phyloP scores from a whole-genome alignment of 441 rosid genomes.

The Theobroma grandiflorum region DNA sequence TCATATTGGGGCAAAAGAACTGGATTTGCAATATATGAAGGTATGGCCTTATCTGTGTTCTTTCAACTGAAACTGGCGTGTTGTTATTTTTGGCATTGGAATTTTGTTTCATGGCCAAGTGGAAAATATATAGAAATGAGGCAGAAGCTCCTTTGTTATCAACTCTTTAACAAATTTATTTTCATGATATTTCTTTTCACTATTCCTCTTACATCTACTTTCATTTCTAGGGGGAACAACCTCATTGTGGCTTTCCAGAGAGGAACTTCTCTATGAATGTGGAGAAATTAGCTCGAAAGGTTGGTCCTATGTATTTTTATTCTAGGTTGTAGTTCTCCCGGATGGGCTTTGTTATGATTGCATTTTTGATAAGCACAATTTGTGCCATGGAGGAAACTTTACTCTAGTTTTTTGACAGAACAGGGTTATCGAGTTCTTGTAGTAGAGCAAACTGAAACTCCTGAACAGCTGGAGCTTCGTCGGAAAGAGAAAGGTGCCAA shows the following conservation, averaged over 20 bases:
- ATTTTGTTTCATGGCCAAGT: constrained; percentile 1
- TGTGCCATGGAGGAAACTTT: constrained; percentile 25
- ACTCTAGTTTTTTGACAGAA: constrained; percentile 38
- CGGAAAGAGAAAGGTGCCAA: constrained; percentile 90
- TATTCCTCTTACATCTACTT: constrained; percentile 28
- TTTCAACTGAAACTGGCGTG: constrained; percentile 5
- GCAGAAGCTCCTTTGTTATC: not conserved
- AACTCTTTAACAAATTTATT: not conserved
- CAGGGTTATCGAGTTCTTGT: constrained; percentile 99
- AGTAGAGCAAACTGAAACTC: constrained; percentile 98
- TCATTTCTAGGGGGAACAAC: constrained; percentile 91
- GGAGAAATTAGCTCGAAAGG: constrained; percentile 97
- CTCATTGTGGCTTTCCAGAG: constrained; percentile 99
- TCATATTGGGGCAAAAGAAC: constrained; percentile 94
- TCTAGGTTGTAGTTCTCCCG: constrained; percentile 22
- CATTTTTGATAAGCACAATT: constrained; percentile 28
- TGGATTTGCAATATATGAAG: constrained; percentile 98
- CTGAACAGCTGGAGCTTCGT: constrained; percentile 94
- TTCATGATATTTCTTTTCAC: constrained; percentile 24
- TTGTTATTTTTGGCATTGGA: not conserved
- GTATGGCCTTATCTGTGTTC: constrained; percentile 47
- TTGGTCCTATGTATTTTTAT: constrained; percentile 40
- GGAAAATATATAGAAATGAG: not conserved
- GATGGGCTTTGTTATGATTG: constrained; percentile 14
- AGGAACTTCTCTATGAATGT: constrained; percentile 86